phyloP scores from a whole-genome alignment of 129 eudicot species.

The Chrysanthemum seticuspe region DNA sequence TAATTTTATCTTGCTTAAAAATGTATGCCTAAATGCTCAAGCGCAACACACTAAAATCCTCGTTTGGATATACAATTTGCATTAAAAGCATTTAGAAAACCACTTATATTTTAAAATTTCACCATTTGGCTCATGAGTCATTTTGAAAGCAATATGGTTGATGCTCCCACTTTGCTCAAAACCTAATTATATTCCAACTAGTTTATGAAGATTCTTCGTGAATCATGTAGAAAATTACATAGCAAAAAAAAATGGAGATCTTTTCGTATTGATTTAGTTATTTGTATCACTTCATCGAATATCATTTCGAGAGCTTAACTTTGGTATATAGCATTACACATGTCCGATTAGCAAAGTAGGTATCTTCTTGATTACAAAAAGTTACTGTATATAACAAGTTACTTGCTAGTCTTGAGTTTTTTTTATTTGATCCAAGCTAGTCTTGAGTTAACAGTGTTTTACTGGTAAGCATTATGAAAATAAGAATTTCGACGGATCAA shows the following conservation, averaged over 20 bases:
- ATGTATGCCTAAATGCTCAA: background rate
- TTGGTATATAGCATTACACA: background rate
- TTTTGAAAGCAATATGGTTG: background rate
- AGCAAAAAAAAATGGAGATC: background rate
- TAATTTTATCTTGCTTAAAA: background rate
- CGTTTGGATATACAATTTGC: no score
- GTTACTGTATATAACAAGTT: no score
- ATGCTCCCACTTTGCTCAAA: conserved; percentile 17
- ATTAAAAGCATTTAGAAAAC: background rate
- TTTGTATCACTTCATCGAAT: background rate
- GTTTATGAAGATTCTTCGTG: conserved; percentile 6
- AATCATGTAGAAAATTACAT: conserved; percentile 7
- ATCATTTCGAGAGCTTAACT: background rate
- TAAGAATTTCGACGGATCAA: no score
- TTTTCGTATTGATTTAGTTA: background rate
- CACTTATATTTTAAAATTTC: background rate
- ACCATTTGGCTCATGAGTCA: background rate
- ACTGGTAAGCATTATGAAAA: no score
- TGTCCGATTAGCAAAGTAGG: background rate
- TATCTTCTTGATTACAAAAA: background rate
- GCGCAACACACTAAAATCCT: no score
- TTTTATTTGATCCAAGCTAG: no score
- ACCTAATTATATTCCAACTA: conserved; percentile 5
- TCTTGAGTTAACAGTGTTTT: no score
- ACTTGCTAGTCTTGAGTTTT: no score